Percentiles rank a stretch among this genome's conserved stretches.
These are phyloP conservation scores for Aspergillus hiratsukae DNA, from an alignment of 2,329 filamentous ascomycete genomes.

Conservation along the genomic window DNA sequence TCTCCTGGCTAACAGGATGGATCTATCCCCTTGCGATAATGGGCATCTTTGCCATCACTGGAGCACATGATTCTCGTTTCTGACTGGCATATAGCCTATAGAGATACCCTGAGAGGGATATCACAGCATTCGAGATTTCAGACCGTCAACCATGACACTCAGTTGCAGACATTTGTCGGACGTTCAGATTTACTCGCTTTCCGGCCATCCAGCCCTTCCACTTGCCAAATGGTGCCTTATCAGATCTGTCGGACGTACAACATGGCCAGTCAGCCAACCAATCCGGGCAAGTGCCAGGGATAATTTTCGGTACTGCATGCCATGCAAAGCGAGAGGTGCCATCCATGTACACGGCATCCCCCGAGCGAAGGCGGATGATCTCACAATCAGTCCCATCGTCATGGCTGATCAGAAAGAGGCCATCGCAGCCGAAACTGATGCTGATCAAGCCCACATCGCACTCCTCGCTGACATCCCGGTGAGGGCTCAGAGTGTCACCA, in stretches of 20 bases:
- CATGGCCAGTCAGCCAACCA: slow-evolving; percentile 72
- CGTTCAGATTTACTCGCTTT: slow-evolving; percentile 88
- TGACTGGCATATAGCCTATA: background rate
- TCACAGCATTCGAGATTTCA: background rate
- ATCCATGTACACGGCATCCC: slow-evolving; percentile 88
- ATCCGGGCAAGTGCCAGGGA: slow-evolving; percentile 71
- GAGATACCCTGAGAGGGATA: background rate
- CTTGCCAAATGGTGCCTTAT: slow-evolving; percentile 48
- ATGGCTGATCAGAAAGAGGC: slow-evolving; percentile 77
- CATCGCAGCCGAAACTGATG: slow-evolving; percentile 85
- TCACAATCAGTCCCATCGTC: slow-evolving; percentile 45
- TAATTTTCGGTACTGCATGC: slow-evolving; percentile 89
- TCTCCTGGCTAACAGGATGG: background rate
- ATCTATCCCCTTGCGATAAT: background rate
- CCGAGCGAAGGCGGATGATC: slow-evolving; percentile 66
- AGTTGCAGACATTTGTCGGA: slow-evolving; percentile 69
- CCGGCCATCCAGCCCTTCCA: slow-evolving; percentile 86
- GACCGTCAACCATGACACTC: slow-evolving; percentile 32
- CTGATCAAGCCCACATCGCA: slow-evolving; percentile 75
- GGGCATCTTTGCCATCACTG: background rate
- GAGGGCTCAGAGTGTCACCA: slow-evolving; percentile 84
- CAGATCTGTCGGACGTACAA: slow-evolving; percentile 35
- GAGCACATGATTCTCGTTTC: background rate
- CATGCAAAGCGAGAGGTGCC: slow-evolving; percentile 78
- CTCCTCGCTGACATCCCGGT: slow-evolving; percentile 88